A percentile compares a stretch with the other conserved stretches of the same genome.
Evolutionary conservation across 495 filamentous ascomycete species (phyloP).

Genomic region (Penicillium crystallinum): DNA sequence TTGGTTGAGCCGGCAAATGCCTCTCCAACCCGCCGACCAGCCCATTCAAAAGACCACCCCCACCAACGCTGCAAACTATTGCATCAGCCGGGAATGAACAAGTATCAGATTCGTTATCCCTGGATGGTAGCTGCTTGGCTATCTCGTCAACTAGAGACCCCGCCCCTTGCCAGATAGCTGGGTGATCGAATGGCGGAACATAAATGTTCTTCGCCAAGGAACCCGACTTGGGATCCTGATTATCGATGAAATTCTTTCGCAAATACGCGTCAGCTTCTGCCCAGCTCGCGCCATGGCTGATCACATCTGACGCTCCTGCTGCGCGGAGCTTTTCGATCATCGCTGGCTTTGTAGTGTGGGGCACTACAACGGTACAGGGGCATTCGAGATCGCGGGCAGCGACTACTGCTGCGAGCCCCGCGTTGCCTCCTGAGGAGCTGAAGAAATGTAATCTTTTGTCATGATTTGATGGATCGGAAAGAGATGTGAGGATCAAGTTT

Average conservation of each 20-base stretch:
- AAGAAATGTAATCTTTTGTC: conserved; percentile 63
- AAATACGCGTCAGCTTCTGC: conserved; percentile 70
- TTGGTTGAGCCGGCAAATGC: conserved; percentile 20
- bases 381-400: conserved; percentile 59
- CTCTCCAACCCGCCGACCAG: conserved; percentile 61
- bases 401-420: conserved; percentile 81
- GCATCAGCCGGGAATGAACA: conserved; percentile 47
- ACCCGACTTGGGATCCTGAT: conserved; percentile 12
- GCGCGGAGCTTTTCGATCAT: conserved; percentile 68
- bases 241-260: conserved; percentile 51
- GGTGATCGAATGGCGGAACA: conserved; percentile 72
- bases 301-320: conserved; percentile 60
- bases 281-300: conserved; percentile 71
- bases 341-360: conserved; percentile 53
- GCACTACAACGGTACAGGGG: conserved; percentile 73
- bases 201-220: conserved; percentile 52
- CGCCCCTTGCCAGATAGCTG: conserved; percentile 71
- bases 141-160: conserved; percentile 69
- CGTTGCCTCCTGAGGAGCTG: conserved; percentile 82
- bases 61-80: conserved; percentile 78
- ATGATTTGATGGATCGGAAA: conserved; percentile 32
- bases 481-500: conserved; percentile 57
- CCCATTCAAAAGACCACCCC: conserved; percentile 79
- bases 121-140: conserved; percentile 43
- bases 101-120: conserved; percentile 4